phyloP scores from a whole-genome alignment of 768 basidiomycete species.

The Leccinum rimulosum region DNA sequence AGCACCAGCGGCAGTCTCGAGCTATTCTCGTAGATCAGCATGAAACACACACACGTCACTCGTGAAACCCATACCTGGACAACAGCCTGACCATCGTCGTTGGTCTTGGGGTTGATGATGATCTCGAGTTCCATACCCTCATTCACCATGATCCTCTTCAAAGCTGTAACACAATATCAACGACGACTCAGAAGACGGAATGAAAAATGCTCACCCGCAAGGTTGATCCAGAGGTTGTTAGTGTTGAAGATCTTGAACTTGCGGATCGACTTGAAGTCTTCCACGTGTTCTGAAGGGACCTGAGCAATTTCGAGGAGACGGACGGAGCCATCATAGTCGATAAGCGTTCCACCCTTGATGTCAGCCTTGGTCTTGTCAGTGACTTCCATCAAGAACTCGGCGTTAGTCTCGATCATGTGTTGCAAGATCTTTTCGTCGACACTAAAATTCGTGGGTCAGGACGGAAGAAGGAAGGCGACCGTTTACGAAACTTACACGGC shows the following conservation, averaged over 20 bases:
- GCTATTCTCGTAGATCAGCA: slow-evolving; percentile 30
- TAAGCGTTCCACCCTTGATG: slow-evolving; percentile 70
- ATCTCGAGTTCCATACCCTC: slow-evolving; percentile 75
- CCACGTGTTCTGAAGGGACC: slow-evolving; percentile 67
- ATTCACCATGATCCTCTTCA: slow-evolving; percentile 72
- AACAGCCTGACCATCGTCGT: slow-evolving; percentile 67
- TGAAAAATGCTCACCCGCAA: slow-evolving; percentile 35
- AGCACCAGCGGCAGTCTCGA: slow-evolving; percentile 75
- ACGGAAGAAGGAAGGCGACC: background rate
- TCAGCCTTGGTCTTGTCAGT: slow-evolving; percentile 85
- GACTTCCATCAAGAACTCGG: slow-evolving; percentile 74
- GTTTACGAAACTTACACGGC: slow-evolving; percentile 45
- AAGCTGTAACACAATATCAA: slow-evolving; percentile 37
- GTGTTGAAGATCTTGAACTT: slow-evolving; percentile 85
- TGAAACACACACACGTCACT: background rate
- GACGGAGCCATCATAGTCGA: slow-evolving; percentile 65
- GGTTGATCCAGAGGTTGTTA: slow-evolving; percentile 61
- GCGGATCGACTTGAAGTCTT: slow-evolving; percentile 71
- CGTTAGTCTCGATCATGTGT: slow-evolving; percentile 62
- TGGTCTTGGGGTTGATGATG: slow-evolving; percentile 71
- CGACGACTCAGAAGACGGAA: background rate
- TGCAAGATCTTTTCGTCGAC: slow-evolving; percentile 67
- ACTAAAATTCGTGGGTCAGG: slow-evolving; percentile 28
- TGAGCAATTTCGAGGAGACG: slow-evolving; percentile 77
- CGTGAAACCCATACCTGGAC: slow-evolving; percentile 46